Evolutionary conservation across 1,284 basidiomycete species (phyloP).

Genomic region (Cryptococcus floricola): DNA sequence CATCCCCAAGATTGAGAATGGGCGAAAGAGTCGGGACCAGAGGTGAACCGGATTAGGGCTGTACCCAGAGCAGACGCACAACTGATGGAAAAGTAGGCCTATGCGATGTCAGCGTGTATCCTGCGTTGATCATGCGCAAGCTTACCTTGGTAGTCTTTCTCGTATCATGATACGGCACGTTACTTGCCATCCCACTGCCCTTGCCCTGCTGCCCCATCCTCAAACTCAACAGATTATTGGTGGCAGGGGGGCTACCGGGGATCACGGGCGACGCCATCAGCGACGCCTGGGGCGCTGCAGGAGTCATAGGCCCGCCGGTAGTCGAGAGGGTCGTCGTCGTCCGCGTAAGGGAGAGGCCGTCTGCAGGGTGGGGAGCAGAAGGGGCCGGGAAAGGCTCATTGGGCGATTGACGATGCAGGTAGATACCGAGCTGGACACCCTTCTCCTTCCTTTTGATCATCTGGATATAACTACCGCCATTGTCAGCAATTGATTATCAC

Average conservation of each 20-base stretch:
- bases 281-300: neutral
- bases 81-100: conserved; percentile 72
- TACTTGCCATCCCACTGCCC: neutral
- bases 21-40: conserved; percentile 78
- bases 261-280: conserved; percentile 9
- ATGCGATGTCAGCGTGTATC: neutral
- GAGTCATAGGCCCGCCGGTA: neutral
- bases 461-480: conserved; percentile 67
- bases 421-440: conserved; percentile 76
- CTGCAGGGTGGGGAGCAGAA: conserved; percentile 8
- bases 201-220: neutral
- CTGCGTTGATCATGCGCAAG: neutral
- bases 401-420: conserved; percentile 66
- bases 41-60: conserved; percentile 72
- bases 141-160: conserved; percentile 45
- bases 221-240: neutral
- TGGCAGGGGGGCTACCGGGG: conserved; percentile 5
- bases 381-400: conserved; percentile 19
- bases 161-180: conserved; percentile 47
- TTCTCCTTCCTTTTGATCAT: conserved; percentile 66
- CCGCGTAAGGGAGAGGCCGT: neutral
- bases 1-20: conserved; percentile 58
- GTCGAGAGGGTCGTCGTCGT: neutral
- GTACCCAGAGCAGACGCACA: conserved; percentile 78
- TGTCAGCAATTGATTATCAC: neutral